Evolutionary conservation across 495 filamentous ascomycete species (phyloP).

Genomic region (Baudoinia panamericana): DNA sequence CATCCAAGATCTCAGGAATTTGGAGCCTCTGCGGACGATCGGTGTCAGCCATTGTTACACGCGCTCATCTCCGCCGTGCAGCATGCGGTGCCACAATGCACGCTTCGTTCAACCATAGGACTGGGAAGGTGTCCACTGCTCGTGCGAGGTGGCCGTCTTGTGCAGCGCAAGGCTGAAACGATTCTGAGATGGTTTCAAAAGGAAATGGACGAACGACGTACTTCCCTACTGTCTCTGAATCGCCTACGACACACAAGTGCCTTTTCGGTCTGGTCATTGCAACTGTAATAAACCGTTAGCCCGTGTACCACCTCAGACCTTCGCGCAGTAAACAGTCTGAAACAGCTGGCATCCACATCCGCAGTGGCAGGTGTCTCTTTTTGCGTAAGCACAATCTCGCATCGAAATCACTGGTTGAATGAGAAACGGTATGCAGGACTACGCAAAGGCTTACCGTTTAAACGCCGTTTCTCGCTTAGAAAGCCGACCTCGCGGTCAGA

Average conservation of each 20-base stretch:
- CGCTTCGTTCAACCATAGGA: not conserved
- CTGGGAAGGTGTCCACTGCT: too few species aligned
- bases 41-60: conserved; percentile 8
- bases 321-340: too few species aligned
- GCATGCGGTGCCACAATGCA: not conserved
- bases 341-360: too few species aligned
- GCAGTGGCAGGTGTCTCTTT: too few species aligned
- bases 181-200: too few species aligned
- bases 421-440: too few species aligned
- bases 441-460: conserved; percentile 76
- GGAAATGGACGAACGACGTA: conserved; percentile 39
- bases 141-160: not conserved
- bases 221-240: conserved; percentile 80
- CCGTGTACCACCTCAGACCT: too few species aligned
- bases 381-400: too few species aligned
- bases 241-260: conserved; percentile 80
- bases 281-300: conserved; percentile 37
- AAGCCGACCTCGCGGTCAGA: conserved; percentile 78
- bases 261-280: conserved; percentile 91
- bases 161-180: conserved; percentile 5
- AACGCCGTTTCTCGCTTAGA: conserved; percentile 74
- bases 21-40: conserved; percentile 46
- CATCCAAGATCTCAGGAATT: conserved; percentile 83
- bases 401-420: too few species aligned
- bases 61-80: conserved; percentile 4